These are phyloP conservation scores for Mycena pura DNA, from an alignment of 768 basidiomycete genomes.

Conservation along the genomic window DNA sequence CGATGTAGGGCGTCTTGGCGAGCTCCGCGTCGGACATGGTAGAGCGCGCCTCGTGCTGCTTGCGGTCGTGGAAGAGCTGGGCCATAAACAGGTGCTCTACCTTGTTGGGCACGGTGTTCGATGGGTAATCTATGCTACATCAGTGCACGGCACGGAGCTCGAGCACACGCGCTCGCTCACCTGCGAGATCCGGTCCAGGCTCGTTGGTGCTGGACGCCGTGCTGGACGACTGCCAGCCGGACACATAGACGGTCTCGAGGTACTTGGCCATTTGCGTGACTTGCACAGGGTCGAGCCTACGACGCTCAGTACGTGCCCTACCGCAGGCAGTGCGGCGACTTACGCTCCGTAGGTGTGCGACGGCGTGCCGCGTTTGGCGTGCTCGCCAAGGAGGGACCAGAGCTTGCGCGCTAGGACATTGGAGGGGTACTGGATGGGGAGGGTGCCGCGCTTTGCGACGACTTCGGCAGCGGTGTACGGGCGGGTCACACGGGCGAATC, in stretches of 20 bases:
- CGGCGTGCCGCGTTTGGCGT: constrained; percentile 77
- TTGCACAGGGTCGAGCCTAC: constrained; percentile 96
- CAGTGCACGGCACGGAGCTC: neutral
- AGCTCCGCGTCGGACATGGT: constrained; percentile 74
- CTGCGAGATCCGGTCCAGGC: constrained; percentile 98
- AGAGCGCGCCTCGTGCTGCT: constrained; percentile 85
- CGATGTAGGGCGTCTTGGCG: constrained; percentile 71
- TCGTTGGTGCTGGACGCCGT: constrained; percentile 95
- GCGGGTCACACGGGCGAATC: constrained; percentile 86
- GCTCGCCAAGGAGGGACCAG: constrained; percentile 74
- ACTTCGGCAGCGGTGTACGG: constrained; percentile 95
- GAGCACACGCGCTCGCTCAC: constrained; percentile 47
- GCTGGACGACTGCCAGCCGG: constrained; percentile 94
- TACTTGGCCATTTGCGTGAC: constrained; percentile 99
- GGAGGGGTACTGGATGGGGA: constrained; percentile 87
- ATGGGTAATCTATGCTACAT: constrained; percentile 81
- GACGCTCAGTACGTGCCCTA: neutral
- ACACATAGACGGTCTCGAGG: constrained; percentile 98
- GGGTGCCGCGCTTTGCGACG: constrained; percentile 90
- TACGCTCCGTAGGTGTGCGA: constrained; percentile 99
- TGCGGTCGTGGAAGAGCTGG: constrained; percentile 98
- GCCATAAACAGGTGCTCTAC: constrained; percentile 98
- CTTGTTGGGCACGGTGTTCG: constrained; percentile 98
- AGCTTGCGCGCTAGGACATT: constrained; percentile 88
- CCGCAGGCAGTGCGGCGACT: constrained; percentile 48